Base-by-base conservation (phyloP, 2,329 filamentous ascomycete genomes). In the Apiospora aurea region DNA sequence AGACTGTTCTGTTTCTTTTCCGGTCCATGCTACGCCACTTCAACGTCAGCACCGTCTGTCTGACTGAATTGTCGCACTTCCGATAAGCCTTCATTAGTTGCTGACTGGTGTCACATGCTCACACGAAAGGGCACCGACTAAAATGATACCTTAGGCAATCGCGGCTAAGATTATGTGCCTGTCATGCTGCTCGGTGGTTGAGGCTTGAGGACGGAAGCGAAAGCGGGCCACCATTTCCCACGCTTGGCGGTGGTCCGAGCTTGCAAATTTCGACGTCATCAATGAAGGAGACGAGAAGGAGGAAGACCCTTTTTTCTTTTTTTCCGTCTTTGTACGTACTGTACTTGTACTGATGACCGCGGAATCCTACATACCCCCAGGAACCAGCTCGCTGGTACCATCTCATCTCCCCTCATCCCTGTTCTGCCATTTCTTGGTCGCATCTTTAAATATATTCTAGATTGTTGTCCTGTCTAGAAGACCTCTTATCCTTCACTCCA, bases 211-310 rank as follows among this genome's bases (percentile, higher is more conserved):
- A 24, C 14, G 29, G 14, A 53, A 53, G 21, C 46, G 29, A 69
- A 69, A 69, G 68, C 38, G 46, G 44, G 46, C n/a, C 29, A 21
- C 29, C 44, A 13, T 21, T 43, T 67, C 26, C 26, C 44, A 41
- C 34, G 24, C 73, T 73, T 73, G 74, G 73, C 53, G 72, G 68
- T 76, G 75, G 76, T 71, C 73, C 53, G 72, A 76, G 76, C 75
- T 51, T n/a, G 74, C 71, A 64, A 21, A 49, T 51, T 34, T 49
- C 38, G 51, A 77, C 75, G 75, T 77, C 75, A 77, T 77, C 72
- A 64, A 64, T 41, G 57, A 61, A 61, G 51, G 26, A 29, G 29
- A 43, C 41, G 41, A 21, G 53, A 38, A 34, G 34, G 41, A 7
- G 13, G 57, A n/a, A 38, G 8, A 41, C 18, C 57, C 18, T 13